Evolutionary conservation across 306 rosid species (phyloP).

Genomic region (Cyamopsis tetragonoloba): DNA sequence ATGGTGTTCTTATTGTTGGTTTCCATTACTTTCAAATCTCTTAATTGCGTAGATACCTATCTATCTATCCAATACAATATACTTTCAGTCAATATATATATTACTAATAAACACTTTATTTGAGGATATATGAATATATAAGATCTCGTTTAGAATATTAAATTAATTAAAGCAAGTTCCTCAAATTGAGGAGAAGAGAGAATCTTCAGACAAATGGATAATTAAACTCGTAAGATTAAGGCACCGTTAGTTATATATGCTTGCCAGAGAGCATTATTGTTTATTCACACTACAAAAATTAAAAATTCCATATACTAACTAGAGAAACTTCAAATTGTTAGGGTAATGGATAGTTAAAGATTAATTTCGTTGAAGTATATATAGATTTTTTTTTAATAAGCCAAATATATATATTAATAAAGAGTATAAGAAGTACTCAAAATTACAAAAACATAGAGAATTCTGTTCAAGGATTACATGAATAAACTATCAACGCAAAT

Average conservation of each 20-base stretch:
- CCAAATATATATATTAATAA: no score
- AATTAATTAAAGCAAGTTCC: constrained; percentile 29
- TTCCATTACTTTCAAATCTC: neutral
- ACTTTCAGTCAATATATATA: neutral
- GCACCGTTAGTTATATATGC: neutral
- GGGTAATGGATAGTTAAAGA: no score
- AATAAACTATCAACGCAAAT: no score
- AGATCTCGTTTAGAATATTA: neutral
- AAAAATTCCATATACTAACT: no score
- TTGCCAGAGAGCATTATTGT: neutral
- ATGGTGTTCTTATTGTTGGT: neutral
- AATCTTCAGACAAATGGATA: neutral
- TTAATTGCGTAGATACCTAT: neutral
- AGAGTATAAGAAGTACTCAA: no score
- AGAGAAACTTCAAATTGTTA: no score
- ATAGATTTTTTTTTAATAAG: no score
- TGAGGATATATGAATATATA: no score
- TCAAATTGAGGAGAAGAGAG: constrained; percentile 11
- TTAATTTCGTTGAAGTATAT: no score
- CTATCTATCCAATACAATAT: no score
- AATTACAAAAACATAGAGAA: no score
- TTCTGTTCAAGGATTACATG: no score
- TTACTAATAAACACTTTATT: neutral
- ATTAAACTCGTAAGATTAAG: neutral
- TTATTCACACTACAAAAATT: neutral